phyloP scores from a whole-genome alignment of 2,329 filamentous ascomycete species.

The Cryphonectria nitschkei region DNA sequence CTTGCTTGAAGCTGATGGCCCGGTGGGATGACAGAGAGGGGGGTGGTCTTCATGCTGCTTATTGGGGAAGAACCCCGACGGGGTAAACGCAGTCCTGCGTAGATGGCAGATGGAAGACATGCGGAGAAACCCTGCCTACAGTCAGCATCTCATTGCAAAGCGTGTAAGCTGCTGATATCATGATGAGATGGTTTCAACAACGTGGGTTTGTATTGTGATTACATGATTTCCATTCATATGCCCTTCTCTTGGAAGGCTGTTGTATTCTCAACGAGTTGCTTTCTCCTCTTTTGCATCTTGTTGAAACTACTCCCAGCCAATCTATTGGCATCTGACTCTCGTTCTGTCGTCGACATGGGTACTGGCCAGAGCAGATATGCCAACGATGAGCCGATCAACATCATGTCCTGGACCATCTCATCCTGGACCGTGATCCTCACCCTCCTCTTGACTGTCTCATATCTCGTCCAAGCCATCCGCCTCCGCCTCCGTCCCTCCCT shows the following conservation, averaged over 20 bases:
- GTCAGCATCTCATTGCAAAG: background rate
- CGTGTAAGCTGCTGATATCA: background rate
- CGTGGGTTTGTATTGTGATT: background rate
- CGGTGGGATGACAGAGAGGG: background rate
- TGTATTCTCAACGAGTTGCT: background rate
- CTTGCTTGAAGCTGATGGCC: background rate
- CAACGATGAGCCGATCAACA: background rate
- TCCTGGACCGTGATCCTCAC: background rate
- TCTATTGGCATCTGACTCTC: background rate
- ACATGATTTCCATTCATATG: background rate
- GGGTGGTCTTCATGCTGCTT: background rate
- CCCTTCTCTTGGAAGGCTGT: background rate
- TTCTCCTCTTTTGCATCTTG: background rate
- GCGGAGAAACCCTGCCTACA: background rate
- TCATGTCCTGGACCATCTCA: background rate
- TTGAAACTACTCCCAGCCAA: no score
- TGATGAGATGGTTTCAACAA: background rate
- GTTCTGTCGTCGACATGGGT: background rate
- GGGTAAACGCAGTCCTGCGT: background rate
- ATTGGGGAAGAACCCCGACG: background rate
- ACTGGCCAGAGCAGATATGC: background rate
- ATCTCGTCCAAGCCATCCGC: background rate
- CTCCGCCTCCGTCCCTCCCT: slow-evolving; percentile 6
- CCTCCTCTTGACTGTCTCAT: background rate
- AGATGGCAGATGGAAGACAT: background rate